Evolutionary conservation across 306 rosid species (phyloP), one percentile per base, ranked within the genome.

Genomic region (Cucurbita argyrosperma): DNA sequence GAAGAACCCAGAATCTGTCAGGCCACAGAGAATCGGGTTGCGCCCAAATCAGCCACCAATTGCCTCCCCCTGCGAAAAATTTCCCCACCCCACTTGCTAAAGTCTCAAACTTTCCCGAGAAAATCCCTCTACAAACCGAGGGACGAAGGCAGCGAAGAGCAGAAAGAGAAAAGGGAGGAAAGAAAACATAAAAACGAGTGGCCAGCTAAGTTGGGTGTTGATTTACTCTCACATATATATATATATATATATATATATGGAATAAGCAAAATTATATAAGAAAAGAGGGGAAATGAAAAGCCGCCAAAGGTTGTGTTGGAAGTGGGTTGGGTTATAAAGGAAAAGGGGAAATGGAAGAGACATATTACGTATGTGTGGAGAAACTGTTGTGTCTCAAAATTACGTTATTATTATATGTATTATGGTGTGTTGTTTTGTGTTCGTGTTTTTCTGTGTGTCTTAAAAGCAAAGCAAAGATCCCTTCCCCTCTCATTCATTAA

Each of bases 181-280:
- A 3, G 42, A 40, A 82, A 84, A 80, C 39, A 69, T 13, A 81
- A 81, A 90, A 87, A 77, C 80, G 86, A 85, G 96, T 89, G 89
- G 98, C 85, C 89, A 88, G 95, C 96, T 86, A 90, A 83, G 84
- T 62, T 74, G 21, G 85, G 78, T 80, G 85, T 85, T 72, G 35
- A 11, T 13, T 26, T 72, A 39, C 6, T 64, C 15, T 62, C 51
- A 64, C 42, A 40, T 64, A 40, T 4, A 63, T 1, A 38, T 46
- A 26, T 26, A 63, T 1, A 38, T 46, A 26, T 26, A 26, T 26
- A 1, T 26, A 26, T 1, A 26, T 26, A 19, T 19, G 30, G 30
- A 26, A 26, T 26, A 26, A 26, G 30, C 3, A 2, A 26, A 10
- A 46, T 47, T 10, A 3, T 47, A 10, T 47, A 47, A 47, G 51